Conservation (phyloP, 2,329 filamentous ascomycete genomes). For the Penicillium sp. region DNA sequence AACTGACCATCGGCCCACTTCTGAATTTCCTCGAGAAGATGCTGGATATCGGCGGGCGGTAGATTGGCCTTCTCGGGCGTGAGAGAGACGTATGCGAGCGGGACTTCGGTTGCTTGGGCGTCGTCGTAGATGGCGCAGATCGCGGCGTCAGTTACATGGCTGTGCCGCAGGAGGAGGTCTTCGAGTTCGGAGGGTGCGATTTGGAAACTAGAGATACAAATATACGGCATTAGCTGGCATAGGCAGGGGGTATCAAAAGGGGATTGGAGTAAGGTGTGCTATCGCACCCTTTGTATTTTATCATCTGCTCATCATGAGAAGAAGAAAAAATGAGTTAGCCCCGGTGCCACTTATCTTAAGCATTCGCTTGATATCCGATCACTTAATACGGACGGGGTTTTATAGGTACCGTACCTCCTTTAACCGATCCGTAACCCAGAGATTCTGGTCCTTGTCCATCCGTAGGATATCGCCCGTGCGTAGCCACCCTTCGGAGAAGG, state of each 20-base stretch:
- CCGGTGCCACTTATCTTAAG: too few relatives aligned
- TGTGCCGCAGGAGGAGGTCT: slow-evolving; percentile 17
- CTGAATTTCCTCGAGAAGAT: slow-evolving; percentile 16
- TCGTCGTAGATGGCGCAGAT: slow-evolving; percentile 29
- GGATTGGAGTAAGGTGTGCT: not conserved
- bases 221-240: not conserved
- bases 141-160: slow-evolving; percentile 26
- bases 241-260: not conserved
- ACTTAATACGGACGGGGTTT: not conserved
- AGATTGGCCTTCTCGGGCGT: slow-evolving; percentile 6
- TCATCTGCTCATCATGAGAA: slow-evolving; percentile 17
- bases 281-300: slow-evolving; percentile 28
- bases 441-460: slow-evolving; percentile 24
- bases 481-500: slow-evolving; percentile 27
- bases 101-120: slow-evolving; percentile 28
- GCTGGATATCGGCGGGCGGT: slow-evolving; percentile 11
- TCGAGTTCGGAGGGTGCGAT: slow-evolving; percentile 23
- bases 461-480: slow-evolving; percentile 27
- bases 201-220: slow-evolving; percentile 24
- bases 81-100: slow-evolving; percentile 26
- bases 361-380: too few relatives aligned
- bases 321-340: too few relatives aligned
- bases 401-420: slow-evolving; percentile 23
- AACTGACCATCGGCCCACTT: slow-evolving; percentile 21
- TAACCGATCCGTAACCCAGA: slow-evolving; percentile 29